Percentiles rank a stretch among this genome's conserved stretches.
These are phyloP conservation scores for Aspergillus pseudonomiae DNA, from an alignment of 2,329 filamentous ascomycete species.

Conservation along the genomic window DNA sequence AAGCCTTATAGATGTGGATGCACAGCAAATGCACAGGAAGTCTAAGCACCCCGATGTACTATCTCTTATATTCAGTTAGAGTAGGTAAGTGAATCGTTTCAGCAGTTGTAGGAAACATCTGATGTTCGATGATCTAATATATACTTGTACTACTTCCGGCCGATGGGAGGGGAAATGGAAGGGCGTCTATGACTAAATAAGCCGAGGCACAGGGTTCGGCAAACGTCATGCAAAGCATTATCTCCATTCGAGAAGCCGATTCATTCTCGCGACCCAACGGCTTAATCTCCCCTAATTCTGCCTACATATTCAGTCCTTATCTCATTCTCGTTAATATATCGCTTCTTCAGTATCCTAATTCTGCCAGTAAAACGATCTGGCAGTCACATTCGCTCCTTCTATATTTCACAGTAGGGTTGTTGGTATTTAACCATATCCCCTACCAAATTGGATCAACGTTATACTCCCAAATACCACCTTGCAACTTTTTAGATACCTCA, in stretches of 20 bases:
- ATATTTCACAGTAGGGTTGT: neutral
- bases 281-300: neutral
- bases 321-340: neutral
- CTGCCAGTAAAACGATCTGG: neutral
- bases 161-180: neutral
- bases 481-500: conserved; percentile 6
- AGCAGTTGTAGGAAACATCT: neutral
- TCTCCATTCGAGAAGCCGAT: conserved; percentile 29
- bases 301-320: neutral
- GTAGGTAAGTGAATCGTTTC: neutral
- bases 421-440: neutral
- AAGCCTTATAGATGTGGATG: neutral
- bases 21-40: neutral
- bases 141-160: neutral
- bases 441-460: neutral
- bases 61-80: neutral
- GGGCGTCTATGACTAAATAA: conserved; percentile 21
- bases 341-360: neutral
- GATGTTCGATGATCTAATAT: neutral
- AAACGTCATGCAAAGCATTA: conserved; percentile 40
- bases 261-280: conserved; percentile 29
- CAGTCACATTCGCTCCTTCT: neutral
- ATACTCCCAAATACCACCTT: neutral
- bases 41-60: neutral
- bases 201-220: conserved; percentile 40